Base-by-base conservation (phyloP, 78 protist genomes). In the Dictyostelium purpureum region DNA sequence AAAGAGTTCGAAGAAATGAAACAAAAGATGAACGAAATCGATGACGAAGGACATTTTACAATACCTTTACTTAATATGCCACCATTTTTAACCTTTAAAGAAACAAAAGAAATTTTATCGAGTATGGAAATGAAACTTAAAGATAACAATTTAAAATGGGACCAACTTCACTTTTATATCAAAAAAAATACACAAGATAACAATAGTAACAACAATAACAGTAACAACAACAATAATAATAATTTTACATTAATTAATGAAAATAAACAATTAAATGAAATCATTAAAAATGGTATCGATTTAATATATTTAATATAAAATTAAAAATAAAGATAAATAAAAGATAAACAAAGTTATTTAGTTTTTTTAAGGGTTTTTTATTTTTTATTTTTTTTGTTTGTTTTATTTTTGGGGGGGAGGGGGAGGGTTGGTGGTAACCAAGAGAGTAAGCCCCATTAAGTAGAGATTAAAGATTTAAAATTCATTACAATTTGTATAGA, bases 361-460 rank as follows among this genome's bases (percentile, higher is more conserved):
- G 38, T 28, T 59, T 59, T 59, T n/a, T n/a, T n/a, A n/a, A n/a
- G n/a, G n/a, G n/a, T 63, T 12, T 31, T 31, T 63, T 28, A 33
- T 14, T 63, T 28, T 33, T 59, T 26, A 28, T 59, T 59, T 42
- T 42, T 70, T 19, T 70, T 69, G 19, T 69, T 70, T 40, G n/a
- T 26, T 31, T 75, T 9, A 51, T 51, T 75, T 18, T 31, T 26
- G 2, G 66, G 81, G 80, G 80, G 80, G 7, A n/a, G 42, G 80
- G 67, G 79, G 14, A 57, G 59, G 4, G 54, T 0, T 75, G 81
- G 81, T 75, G 81, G 81, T 33, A 28, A 75, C 21, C 67, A 0
- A 51, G 61, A 75, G 81, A 75, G 81, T 75, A 75, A 75, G 61
- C 81, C 81, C 81, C 81, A 75, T 75, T 75, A 10, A 24, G 81